Conservation (phyloP, 73 alveolate genomes). For the Effrenium voratum region DNA sequence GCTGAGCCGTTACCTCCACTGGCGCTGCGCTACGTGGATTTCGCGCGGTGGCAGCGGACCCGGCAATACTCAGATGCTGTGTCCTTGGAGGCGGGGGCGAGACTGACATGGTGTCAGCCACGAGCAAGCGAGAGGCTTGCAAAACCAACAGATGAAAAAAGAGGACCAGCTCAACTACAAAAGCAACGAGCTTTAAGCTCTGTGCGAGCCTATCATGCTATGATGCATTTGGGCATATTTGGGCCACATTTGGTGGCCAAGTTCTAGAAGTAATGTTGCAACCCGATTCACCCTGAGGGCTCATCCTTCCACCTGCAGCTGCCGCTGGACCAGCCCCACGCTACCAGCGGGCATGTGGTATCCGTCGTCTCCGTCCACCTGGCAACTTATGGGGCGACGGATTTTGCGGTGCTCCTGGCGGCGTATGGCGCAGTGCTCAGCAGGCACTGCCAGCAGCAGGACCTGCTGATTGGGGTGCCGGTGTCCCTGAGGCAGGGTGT, state of each 20-base stretch:
- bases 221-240: too few relatives aligned
- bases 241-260: too few relatives aligned
- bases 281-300: not conserved
- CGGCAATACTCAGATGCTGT: not conserved
- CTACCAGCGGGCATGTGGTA: not conserved
- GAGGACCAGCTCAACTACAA: too few relatives aligned
- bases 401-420: slow-evolving; percentile 57
- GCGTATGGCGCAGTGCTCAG: slow-evolving; percentile 9
- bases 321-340: slow-evolving; percentile 6
- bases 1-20: not conserved
- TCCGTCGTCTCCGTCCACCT: not conserved
- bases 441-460: slow-evolving; percentile 29
- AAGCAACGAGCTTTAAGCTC: too few relatives aligned
- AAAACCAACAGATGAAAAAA: too few relatives aligned
- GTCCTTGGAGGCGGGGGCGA: not conserved
- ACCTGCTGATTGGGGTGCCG: slow-evolving; percentile 46
- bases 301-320: slow-evolving; percentile 5
- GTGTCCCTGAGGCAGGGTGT: slow-evolving; percentile 32
- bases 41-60: slow-evolving; percentile 10
- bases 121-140: not conserved
- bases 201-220: too few relatives aligned
- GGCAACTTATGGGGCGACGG: not conserved
- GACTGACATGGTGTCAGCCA: not conserved
- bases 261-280: not conserved
- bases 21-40: not conserved